Conservation (phyloP, 2,329 filamentous ascomycete species). For the Botryosphaeria agaves region DNA sequence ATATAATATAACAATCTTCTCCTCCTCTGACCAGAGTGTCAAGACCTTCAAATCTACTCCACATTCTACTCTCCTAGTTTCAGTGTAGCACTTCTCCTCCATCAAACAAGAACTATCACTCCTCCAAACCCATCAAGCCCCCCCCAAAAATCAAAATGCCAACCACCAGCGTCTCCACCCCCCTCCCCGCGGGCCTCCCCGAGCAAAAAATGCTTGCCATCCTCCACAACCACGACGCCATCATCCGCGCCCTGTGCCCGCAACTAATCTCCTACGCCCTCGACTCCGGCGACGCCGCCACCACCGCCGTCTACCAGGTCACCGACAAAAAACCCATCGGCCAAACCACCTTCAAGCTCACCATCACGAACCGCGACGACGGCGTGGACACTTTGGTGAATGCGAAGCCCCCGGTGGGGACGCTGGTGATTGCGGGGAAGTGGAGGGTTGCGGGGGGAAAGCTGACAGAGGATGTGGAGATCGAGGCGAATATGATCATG, state of each 20-base stretch:
- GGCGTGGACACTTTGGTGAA: slow-evolving; percentile 21
- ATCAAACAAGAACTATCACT: no score
- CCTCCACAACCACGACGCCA: slow-evolving; percentile 21
- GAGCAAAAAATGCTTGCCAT: slow-evolving; percentile 13
- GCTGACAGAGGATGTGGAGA: slow-evolving; percentile 20
- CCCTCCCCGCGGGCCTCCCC: slow-evolving; percentile 12
- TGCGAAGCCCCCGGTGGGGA: slow-evolving; percentile 20
- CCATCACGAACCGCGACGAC: slow-evolving; percentile 16
- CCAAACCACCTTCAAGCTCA: slow-evolving; percentile 23
- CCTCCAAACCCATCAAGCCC: no score
- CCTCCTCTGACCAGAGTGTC: no score
- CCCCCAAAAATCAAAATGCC: slow-evolving; percentile 8
- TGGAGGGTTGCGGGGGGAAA: slow-evolving; percentile 17
- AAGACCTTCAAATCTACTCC: no score
- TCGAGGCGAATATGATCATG: slow-evolving; percentile 24
- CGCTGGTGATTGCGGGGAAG: slow-evolving; percentile 19
- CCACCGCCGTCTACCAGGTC: slow-evolving; percentile 15
- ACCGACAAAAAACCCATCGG: slow-evolving; percentile 23
- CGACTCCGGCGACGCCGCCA: slow-evolving; percentile 13
- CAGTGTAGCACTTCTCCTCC: no score
- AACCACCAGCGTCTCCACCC: slow-evolving; percentile 19
- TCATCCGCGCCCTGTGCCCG: slow-evolving; percentile 21
- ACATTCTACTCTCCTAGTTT: no score
- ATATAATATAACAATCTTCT: no score
- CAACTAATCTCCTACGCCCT: slow-evolving; percentile 16